phyloP scores from a whole-genome alignment of 2,329 filamentous ascomycete genomes.

The Colletotrichum phormii region DNA sequence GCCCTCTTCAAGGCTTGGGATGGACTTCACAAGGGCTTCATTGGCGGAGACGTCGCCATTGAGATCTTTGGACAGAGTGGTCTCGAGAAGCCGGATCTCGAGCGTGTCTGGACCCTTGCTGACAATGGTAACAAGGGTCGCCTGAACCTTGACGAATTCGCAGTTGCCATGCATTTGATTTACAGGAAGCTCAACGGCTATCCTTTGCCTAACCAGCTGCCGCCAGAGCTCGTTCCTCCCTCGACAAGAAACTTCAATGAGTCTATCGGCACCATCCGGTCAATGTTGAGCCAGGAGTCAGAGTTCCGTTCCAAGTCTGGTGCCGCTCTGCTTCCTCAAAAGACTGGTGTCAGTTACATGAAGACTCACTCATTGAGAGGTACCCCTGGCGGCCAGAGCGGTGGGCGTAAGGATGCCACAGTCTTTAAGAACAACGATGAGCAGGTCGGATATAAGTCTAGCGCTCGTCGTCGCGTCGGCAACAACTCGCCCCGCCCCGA shows the following conservation, averaged over 20 bases:
- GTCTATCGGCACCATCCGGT: conserved; percentile 93
- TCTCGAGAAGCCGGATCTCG: conserved; percentile 88
- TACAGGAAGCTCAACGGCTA: conserved; percentile 98
- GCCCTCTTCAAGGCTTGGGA: conserved; percentile 97
- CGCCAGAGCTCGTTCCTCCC: conserved; percentile 91
- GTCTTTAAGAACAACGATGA: conserved; percentile 98
- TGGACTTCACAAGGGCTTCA: conserved; percentile 90
- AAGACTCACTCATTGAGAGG: conserved; percentile 93
- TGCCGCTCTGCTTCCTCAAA: conserved; percentile 90
- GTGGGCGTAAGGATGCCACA: conserved; percentile 89
- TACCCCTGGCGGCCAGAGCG: conserved; percentile 65
- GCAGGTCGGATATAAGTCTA: conserved; percentile 91
- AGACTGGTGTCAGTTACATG: conserved; percentile 97
- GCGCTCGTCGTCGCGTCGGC: conserved; percentile 87
- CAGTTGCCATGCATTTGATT: conserved; percentile 98
- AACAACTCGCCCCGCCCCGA: conserved; percentile 83
- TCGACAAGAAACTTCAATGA: conserved; percentile 94
- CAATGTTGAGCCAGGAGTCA: conserved; percentile 88
- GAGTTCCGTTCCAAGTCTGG: conserved; percentile 90
- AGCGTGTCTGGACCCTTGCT: conserved; percentile 93
- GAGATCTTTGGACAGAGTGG: conserved; percentile 98
- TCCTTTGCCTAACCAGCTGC: conserved; percentile 86
- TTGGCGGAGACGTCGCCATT: conserved; percentile 91
- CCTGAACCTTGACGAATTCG: conserved; percentile 95
- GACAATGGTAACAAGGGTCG: conserved; percentile 95